Evolutionary conservation across 2,329 filamentous ascomycete species (phyloP).

Genomic region (Akanthomyces lecanii): DNA sequence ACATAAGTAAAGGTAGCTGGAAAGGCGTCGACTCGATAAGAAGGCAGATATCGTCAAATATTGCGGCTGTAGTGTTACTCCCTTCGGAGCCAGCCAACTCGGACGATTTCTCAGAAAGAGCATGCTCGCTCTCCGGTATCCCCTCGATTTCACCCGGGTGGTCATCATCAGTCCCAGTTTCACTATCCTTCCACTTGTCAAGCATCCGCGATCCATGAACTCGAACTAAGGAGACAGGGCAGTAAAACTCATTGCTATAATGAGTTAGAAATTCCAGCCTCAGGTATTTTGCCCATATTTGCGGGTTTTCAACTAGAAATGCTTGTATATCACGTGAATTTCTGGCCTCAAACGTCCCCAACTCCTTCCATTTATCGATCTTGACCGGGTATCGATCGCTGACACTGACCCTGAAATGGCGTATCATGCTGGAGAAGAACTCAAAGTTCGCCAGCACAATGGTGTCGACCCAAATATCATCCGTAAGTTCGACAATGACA

Average conservation of each 20-base stretch:
- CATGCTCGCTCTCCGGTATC: background rate
- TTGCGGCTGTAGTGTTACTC: background rate
- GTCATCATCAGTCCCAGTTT: slow-evolving; percentile 61
- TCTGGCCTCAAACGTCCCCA: slow-evolving; percentile 84
- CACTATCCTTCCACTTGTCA: slow-evolving; percentile 84
- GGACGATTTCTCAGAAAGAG: background rate
- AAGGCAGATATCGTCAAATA: background rate
- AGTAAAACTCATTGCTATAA: slow-evolving; percentile 96
- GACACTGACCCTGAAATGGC: slow-evolving; percentile 84
- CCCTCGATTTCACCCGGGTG: slow-evolving; percentile 39
- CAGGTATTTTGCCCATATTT: slow-evolving; percentile 93
- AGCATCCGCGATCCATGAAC: slow-evolving; percentile 96
- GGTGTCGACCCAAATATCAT: slow-evolving; percentile 82
- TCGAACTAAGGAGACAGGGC: slow-evolving; percentile 82
- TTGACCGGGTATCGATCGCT: slow-evolving; percentile 95
- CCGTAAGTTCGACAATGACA: slow-evolving; percentile 88
- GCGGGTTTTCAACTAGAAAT: slow-evolving; percentile 87
- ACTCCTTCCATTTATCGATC: slow-evolving; percentile 80
- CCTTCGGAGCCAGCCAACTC: background rate
- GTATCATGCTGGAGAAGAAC: slow-evolving; percentile 97
- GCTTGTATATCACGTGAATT: slow-evolving; percentile 93
- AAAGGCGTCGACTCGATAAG: background rate
- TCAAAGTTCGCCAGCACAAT: slow-evolving; percentile 98
- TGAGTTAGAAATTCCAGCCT: slow-evolving; percentile 88
- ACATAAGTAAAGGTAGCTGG: background rate